phyloP scores from a whole-genome alignment of 192 early-diverging fungal species.

The Irineochytrium annulatum region DNA sequence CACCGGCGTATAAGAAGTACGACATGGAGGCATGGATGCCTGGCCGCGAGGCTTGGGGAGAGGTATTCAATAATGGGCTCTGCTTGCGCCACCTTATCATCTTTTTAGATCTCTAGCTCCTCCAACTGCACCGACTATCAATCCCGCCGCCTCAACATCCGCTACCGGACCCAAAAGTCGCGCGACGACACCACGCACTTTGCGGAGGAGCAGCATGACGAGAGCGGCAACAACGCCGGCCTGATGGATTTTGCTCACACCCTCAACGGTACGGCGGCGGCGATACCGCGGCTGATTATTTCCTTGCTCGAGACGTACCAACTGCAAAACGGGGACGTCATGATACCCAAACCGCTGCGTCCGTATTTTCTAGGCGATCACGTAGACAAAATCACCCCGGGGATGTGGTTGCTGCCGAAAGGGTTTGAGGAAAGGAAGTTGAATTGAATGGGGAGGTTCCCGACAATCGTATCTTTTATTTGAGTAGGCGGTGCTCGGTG shows the following conservation, averaged over 20 bases:
- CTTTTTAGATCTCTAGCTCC: constrained; percentile 71
- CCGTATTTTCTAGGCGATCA: constrained; percentile 46
- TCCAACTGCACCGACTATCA: constrained; percentile 96
- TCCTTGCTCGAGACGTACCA: constrained; percentile 85
- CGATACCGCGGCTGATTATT: constrained; percentile 83
- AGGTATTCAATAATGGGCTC: constrained; percentile 38
- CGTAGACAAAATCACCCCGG: too few species aligned
- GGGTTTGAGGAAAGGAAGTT: too few species aligned
- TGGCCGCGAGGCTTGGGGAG: constrained; percentile 73
- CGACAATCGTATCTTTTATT: too few species aligned
- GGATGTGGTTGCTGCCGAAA: too few species aligned
- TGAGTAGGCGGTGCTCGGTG: too few species aligned
- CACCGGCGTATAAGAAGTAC: constrained; percentile 83
- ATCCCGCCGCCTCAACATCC: constrained; percentile 75
- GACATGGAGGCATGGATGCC: constrained; percentile 99
- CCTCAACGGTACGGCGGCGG: constrained; percentile 88
- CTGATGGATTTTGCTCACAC: constrained; percentile 75
- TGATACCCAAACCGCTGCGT: constrained; percentile 64
- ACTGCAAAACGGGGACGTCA: constrained; percentile 61
- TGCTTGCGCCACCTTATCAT: not conserved
- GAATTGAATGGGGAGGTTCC: too few species aligned
- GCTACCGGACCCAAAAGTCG: constrained; percentile 39
- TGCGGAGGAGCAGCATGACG: constrained; percentile 16
- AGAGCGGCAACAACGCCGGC: constrained; percentile 19
- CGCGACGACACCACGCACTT: constrained; percentile 10